These are phyloP conservation scores for Exidia glandulosa DNA, from an alignment of 768 basidiomycete genomes.

Conservation along the genomic window DNA sequence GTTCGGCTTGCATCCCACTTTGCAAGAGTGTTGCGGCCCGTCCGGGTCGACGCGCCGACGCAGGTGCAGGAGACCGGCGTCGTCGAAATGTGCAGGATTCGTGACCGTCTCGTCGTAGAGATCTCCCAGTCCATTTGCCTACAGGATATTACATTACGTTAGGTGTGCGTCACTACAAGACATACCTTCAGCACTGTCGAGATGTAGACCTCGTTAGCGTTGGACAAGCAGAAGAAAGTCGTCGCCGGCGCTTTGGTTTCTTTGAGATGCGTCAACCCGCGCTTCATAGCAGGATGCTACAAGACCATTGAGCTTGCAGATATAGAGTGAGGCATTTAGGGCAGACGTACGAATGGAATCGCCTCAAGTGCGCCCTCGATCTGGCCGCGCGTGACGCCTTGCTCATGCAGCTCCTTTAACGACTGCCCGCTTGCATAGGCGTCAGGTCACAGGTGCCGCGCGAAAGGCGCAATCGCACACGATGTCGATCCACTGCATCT, in stretches of 20 bases:
- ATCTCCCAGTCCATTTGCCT: slow-evolving; percentile 64
- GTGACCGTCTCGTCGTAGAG: slow-evolving; percentile 82
- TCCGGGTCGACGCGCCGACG: slow-evolving; percentile 63
- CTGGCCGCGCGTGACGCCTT: slow-evolving; percentile 58
- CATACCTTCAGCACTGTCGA: slow-evolving; percentile 73
- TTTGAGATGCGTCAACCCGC: slow-evolving; percentile 75
- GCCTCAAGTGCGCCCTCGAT: slow-evolving; percentile 67
- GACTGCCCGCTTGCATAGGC: slow-evolving; percentile 42
- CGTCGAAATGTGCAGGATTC: slow-evolving; percentile 81
- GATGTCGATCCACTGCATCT: slow-evolving; percentile 85
- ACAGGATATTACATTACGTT: not conserved
- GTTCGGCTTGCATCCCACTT: slow-evolving; percentile 83
- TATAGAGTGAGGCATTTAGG: not conserved
- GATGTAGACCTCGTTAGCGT: slow-evolving; percentile 89
- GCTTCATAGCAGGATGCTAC: slow-evolving; percentile 94
- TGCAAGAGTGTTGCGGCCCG: slow-evolving; percentile 73
- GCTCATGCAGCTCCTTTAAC: slow-evolving; percentile 58
- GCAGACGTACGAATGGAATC: slow-evolving; percentile 70
- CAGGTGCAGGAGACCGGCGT: slow-evolving; percentile 59
- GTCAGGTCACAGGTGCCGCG: not conserved
- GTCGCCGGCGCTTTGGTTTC: slow-evolving; percentile 46
- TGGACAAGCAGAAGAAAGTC: slow-evolving; percentile 85
- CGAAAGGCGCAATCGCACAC: slow-evolving; percentile 44
- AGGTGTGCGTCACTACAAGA: not conserved
- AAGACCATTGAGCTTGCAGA: not conserved